Percentiles rank a stretch among this genome's conserved stretches.
Conservation (phyloP, 2,329 filamentous ascomycete species). For the Epichloe scottii region DNA sequence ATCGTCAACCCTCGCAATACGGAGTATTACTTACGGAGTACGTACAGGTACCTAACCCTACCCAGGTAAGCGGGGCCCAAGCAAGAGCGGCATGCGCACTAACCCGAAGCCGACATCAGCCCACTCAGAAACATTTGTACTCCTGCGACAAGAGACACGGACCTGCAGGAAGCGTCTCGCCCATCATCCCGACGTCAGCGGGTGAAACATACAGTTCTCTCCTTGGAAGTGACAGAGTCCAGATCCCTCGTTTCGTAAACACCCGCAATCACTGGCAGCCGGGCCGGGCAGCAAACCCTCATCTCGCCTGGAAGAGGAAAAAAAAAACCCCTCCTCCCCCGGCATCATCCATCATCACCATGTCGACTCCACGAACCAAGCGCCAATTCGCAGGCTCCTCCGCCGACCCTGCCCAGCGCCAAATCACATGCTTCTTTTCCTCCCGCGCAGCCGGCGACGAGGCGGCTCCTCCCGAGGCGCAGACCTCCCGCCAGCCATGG, state of each 20-base stretch:
- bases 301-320: background rate
- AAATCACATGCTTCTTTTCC: conserved; percentile 53
- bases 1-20: no score
- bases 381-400: conserved; percentile 48
- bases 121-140: no score
- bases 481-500: conserved; percentile 25
- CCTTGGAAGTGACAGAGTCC: background rate
- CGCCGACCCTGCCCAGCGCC: conserved; percentile 44
- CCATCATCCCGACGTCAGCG: background rate
- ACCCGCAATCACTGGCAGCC: background rate
- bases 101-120: no score
- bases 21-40: no score
- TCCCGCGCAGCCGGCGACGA: conserved; percentile 26
- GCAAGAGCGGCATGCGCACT: no score
- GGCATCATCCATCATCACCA: conserved; percentile 14
- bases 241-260: no score
- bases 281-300: background rate
- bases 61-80: no score
- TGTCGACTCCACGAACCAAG: conserved; percentile 45
- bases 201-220: background rate
- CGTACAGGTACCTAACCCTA: no score
- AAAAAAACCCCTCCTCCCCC: no score
- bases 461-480: conserved; percentile 12
- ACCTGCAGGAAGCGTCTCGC: background rate
- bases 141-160: background rate